Base-by-base conservation (phyloP, 2,329 filamentous ascomycete genomes). In the Helotiales sp. region DNA sequence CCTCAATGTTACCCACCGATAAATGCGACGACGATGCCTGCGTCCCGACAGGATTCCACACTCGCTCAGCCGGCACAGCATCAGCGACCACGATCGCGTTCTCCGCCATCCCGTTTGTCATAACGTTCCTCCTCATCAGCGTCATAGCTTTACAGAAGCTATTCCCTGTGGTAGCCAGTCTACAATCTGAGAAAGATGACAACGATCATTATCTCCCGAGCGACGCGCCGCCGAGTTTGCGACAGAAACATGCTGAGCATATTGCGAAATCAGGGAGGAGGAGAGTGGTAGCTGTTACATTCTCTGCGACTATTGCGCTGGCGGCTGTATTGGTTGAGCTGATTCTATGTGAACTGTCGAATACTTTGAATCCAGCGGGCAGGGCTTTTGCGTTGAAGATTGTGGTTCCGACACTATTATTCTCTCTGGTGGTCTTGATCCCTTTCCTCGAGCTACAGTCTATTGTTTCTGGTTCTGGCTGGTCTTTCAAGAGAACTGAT, bases 291-390 rank as follows among this genome's bases (percentile, higher is more conserved):
- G 86, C 85, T 13, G 74, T 81, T 57, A 85, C 89, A 1, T 96
- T 96, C 72, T 86, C 89, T 6, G 81, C 85, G 1, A 96, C 90
- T 9, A 83, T 95, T 33, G 90, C 85, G 1, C 79, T 96, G 8
- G 88, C 91, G 5, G 82, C 88, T 34, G 89, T 93, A 1, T 78
- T 96, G 46, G 90, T 86, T 2, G 87, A 93, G 73, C 76, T 96
- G 64, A 89, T 96, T 46, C 80, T 96, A 8, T 91, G 90, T 66
- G 91, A 96, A 73, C 90, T 96, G 42, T 86, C 89, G 25, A 90
- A 91, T 67, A 80, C 88, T 5, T 80, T 91, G n/a, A 82, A 87
- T 62, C 80, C 85, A 6, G 77, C 78, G 30, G 90, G 89, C 12
- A 80, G 91, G 58, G 82, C 81, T 22, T 70, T 88, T 27, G 90